Conservation (phyloP, 2,329 filamentous ascomycete species). For the Phaeosphaeria sp. region DNA sequence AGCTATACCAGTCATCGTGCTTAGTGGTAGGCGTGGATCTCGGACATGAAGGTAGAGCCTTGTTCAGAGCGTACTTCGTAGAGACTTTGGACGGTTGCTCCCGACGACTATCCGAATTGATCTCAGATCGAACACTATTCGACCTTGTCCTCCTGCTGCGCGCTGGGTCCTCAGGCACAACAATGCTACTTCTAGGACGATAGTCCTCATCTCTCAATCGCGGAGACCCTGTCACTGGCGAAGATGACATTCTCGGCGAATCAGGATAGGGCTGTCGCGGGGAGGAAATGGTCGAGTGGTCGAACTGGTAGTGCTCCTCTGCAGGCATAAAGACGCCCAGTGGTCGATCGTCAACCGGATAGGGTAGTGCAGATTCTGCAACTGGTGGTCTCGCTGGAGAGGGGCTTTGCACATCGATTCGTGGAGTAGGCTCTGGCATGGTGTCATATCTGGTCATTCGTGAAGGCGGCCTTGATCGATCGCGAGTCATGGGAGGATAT, state of each 20-base stretch:
- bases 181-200: constrained; percentile 15
- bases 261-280: constrained; percentile 32
- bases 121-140: constrained; percentile 35
- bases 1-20: constrained; percentile 79
- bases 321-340: constrained; percentile 50
- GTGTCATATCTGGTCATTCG: constrained; percentile 38
- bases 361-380: constrained; percentile 45
- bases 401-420: constrained; percentile 43
- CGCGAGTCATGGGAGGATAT: constrained; percentile 33
- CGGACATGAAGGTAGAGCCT: constrained; percentile 66
- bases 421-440: constrained; percentile 35
- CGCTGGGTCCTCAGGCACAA: constrained; percentile 27
- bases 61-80: constrained; percentile 24
- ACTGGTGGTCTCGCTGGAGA: constrained; percentile 37
- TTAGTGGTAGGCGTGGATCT: constrained; percentile 67
- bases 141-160: constrained; percentile 30
- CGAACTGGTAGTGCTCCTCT: constrained; percentile 51
- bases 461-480: constrained; percentile 36
- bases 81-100: constrained; percentile 18
- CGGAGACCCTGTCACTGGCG: constrained; percentile 27
- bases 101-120: constrained; percentile 28
- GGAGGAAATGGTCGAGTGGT: constrained; percentile 32
- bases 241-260: constrained; percentile 26
- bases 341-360: constrained; percentile 52
- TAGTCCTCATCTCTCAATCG: constrained; percentile 23